These are phyloP conservation scores for Kandelia obovata DNA, from an alignment of 345 rosid species.

Conservation along the genomic window DNA sequence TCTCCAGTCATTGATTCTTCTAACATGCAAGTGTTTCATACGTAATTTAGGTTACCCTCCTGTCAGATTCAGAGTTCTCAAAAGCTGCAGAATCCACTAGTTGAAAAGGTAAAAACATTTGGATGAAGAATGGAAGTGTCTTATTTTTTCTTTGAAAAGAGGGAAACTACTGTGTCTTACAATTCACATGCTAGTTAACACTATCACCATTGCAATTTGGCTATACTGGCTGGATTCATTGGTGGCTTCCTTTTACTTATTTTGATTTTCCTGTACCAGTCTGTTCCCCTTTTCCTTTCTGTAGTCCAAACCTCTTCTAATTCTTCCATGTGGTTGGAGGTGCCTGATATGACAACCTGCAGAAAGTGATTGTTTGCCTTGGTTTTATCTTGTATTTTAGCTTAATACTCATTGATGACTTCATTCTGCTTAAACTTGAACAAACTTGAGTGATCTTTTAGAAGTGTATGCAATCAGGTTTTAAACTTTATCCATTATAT, in stretches of 20 bases:
- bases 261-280: background rate
- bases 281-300: background rate
- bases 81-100: conserved; percentile 41
- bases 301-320: background rate
- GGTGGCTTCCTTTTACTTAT: background rate
- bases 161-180: background rate
- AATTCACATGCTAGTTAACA: background rate
- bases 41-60: conserved; percentile 41
- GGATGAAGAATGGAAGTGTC: background rate
- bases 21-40: conserved; percentile 11
- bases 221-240: too few relatives aligned
- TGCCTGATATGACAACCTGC: too few relatives aligned
- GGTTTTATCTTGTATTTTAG: background rate
- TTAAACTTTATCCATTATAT: background rate
- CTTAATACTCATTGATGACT: background rate
- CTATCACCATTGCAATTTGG: background rate
- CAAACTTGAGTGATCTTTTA: background rate
- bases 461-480: background rate
- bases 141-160: background rate
- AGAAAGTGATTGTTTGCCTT: background rate
- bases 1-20: conserved; percentile 3
- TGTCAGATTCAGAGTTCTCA: conserved; percentile 49
- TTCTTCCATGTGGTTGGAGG: background rate
- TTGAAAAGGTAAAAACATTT: conserved; percentile 55
- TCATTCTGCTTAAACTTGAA: background rate